A percentile compares a stretch with the other conserved stretches of the same genome.
phyloP scores from a whole-genome alignment of 2,329 filamentous ascomycete genomes.

The Verticillium nubilum region DNA sequence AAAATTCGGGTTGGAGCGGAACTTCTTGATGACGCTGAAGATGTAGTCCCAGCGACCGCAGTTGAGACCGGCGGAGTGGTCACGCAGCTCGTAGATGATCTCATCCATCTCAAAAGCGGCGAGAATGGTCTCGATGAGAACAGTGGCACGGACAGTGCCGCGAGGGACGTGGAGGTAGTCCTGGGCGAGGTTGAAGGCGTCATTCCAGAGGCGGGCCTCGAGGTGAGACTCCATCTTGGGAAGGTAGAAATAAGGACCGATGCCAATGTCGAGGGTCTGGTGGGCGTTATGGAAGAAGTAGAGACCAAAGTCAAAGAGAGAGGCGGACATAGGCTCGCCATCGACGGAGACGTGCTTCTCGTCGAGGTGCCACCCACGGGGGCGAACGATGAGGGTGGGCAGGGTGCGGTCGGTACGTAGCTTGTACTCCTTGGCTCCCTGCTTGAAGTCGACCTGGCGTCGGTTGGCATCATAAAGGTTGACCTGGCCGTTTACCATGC shows the following conservation, averaged over 20 bases:
- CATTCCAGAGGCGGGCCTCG: slow-evolving; percentile 87
- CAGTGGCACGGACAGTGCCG: slow-evolving; percentile 81
- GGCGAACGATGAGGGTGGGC: slow-evolving; percentile 79
- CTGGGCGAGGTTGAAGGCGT: slow-evolving; percentile 83
- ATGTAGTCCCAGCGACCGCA: slow-evolving; percentile 95
- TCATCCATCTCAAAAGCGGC: slow-evolving; percentile 95
- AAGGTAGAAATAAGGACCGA: slow-evolving; percentile 85
- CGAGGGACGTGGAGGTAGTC: slow-evolving; percentile 77
- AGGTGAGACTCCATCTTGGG: slow-evolving; percentile 91
- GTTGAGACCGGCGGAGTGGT: slow-evolving; percentile 84
- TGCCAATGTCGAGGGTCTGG: slow-evolving; percentile 70
- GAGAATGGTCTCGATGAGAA: slow-evolving; percentile 86
- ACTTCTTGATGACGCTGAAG: slow-evolving; percentile 92
- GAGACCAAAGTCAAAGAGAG: slow-evolving; percentile 84
- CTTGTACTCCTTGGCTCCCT: slow-evolving; percentile 85
- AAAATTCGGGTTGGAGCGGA: slow-evolving; percentile 81
- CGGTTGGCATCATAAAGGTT: slow-evolving; percentile 88
- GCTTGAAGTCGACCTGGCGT: slow-evolving; percentile 82
- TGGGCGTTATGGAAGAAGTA: slow-evolving; percentile 94
- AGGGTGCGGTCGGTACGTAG: slow-evolving; percentile 73
- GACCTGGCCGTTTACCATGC: slow-evolving; percentile 89
- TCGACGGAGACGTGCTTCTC: slow-evolving; percentile 91
- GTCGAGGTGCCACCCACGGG: slow-evolving; percentile 85
- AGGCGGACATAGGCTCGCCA: slow-evolving; percentile 78
- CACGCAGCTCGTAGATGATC: slow-evolving; percentile 91